Percentiles rank a stretch among this genome's conserved stretches.
Evolutionary conservation across 2,329 filamentous ascomycete species (phyloP).

Genomic region (Botrytis galanthina): DNA sequence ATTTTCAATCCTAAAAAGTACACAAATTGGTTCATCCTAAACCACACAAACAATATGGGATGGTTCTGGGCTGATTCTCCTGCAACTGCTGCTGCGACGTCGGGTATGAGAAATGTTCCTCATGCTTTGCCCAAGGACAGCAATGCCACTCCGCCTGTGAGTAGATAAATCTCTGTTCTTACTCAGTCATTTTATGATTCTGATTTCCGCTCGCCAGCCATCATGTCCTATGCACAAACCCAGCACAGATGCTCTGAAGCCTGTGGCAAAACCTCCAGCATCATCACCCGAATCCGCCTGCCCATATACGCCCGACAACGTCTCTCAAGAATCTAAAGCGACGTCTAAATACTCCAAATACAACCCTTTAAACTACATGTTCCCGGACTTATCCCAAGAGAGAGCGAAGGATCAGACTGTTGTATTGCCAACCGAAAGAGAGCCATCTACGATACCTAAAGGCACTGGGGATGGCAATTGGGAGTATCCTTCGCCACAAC

Average conservation of each 20-base stretch:
- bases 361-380: conserved; percentile 95
- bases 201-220: conserved; percentile 46
- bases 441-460: conserved; percentile 87
- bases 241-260: conserved; percentile 34
- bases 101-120: conserved; percentile 29
- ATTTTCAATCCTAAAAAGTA: neutral
- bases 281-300: conserved; percentile 37
- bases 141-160: conserved; percentile 34
- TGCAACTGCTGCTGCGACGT: conserved; percentile 26
- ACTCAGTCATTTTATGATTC: conserved; percentile 22
- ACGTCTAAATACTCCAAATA: conserved; percentile 60
- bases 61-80: conserved; percentile 38
- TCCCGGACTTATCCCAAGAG: conserved; percentile 76
- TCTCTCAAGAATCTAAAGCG: conserved; percentile 28
- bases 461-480: conserved; percentile 76
- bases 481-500: conserved; percentile 97
- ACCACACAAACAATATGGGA: conserved; percentile 30
- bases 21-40: neutral
- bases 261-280: conserved; percentile 32
- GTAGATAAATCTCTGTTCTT: conserved; percentile 9
- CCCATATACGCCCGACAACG: conserved; percentile 37
- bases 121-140: conserved; percentile 30
- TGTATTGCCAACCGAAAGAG: conserved; percentile 74
- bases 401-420: conserved; percentile 70
- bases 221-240: conserved; percentile 67